Evolutionary conservation across 129 eudicot genomes (phyloP), one percentile per base, ranked within the genome.

Genomic region (Ambrosia trifida): DNA sequence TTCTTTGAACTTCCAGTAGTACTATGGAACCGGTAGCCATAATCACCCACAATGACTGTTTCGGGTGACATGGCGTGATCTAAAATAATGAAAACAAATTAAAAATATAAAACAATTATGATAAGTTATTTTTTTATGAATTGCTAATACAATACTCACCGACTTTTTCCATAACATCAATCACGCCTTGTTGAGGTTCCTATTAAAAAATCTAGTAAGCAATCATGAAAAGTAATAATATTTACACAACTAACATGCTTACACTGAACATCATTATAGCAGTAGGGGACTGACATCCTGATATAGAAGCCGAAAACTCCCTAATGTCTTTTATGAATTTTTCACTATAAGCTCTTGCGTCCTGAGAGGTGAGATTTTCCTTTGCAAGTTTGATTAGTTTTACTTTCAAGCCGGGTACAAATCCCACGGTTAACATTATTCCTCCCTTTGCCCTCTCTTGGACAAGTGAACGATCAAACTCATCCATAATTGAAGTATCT

Each of bases 1-100:
- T 28, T 49, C 57, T 58, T 43, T n/a, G n/a, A n/a, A n/a, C n/a
- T n/a, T n/a, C n/a, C n/a, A n/a, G n/a, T n/a, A n/a, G n/a, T n/a
- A n/a, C n/a, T n/a, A n/a, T n/a, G n/a, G n/a, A n/a, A n/a, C n/a
- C 68, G 8, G 9, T 19, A 51, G 64, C 79, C 71, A 17, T 83
- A 83, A 81, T 85, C 90, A 40, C 98, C 98, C 66, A 90, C 98
- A 78, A 93, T 75, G 52, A 82, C 77, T 46, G 96, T 89, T 62
- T 83, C 87, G n/a, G 45, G 40, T 19, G 92, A 72, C 80, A 93
- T 78, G 68, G 87, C 85, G 78, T 77, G 76, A 71, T 93, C 96
- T 89, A 86, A 82, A 71, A 68, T 6, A 41, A 49, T 28, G 59
- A 33, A 33, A 1, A 4, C 3, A 59, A 20, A 60, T 52, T n/a